Evolutionary conservation across 371 early-diverging fungal species (phyloP), one percentile per base, ranked within the genome.

Genomic region (Apophysomyces elegans): DNA sequence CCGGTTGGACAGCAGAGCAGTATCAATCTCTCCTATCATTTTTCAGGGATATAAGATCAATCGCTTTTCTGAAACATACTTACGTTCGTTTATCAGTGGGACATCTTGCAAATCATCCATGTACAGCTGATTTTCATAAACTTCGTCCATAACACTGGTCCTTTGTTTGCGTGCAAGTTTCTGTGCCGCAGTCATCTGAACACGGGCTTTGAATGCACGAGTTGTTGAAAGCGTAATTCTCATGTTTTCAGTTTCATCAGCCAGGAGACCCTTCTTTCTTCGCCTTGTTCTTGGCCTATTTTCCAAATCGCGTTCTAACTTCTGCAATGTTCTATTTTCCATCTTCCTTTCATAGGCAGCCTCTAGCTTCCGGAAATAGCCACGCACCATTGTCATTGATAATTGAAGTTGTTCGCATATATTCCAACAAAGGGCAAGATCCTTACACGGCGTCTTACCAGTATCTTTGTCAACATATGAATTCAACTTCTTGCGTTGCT

Each of bases 281-380:
- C 41, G 39, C 11, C 58, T 37, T 44, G n/a, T 45, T 14, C 58
- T 37, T 44, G n/a, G 43, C n/a, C 56, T 56, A 43, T 16, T 16
- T 21, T 44, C 74, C 1, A 39, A 35, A 36, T 62, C 56, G 7
- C 56, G 43, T 37, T 60, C 63, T n/a, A 57, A 13, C 16, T 11
- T 9, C 5, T 45, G 54, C 4, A 46, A 26, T 8, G 56, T 45
- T 36, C 26, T 45, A n/a, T 63, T 58, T 26, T 67, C 60, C n/a
- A 56, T 43, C 43, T 68, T 69, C 14, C 68, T 65, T 46, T 66
- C 66, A 44, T 71, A 73, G 32, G 69, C 73, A 18, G 77, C 74
- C 47, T 83, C 76, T 63, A 77, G 59, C 14, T 69, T 62, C 43
- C 69, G 69, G 61, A 72, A 88, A 59, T 83, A 86, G n/a, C 59